Conservation (phyloP, 2,329 filamentous ascomycete genomes). For the Lojkania enalia region DNA sequence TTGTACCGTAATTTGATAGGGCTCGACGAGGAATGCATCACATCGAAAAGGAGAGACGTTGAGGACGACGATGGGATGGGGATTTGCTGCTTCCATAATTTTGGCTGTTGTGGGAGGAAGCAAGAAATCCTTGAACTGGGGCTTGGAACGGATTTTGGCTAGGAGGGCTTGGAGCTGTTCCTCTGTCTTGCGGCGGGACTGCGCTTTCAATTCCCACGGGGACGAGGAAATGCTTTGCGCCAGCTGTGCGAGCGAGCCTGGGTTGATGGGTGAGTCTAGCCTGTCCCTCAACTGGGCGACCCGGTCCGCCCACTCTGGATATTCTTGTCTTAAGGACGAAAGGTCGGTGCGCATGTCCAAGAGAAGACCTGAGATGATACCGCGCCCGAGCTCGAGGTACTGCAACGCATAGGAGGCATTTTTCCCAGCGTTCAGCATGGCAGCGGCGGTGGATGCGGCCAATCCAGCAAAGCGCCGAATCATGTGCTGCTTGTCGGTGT, state of each 20-base stretch:
- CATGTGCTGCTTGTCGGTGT: conserved; percentile 2
- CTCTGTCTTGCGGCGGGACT: neutral
- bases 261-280: conserved; percentile 1
- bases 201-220: too few relatives aligned
- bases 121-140: conserved; percentile 4
- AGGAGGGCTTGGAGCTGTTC: neutral
- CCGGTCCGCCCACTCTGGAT: conserved; percentile 1
- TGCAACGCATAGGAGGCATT: neutral
- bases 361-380: conserved; percentile 5
- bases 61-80: conserved; percentile 5
- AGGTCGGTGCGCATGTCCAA: conserved; percentile 2
- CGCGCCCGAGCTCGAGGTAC: conserved; percentile 4
- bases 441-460: neutral
- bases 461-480: conserved; percentile 6
- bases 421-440: conserved; percentile 3
- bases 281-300: neutral
- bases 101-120: neutral
- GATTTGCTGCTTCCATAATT: conserved; percentile 1
- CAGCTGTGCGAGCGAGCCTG: too few relatives aligned
- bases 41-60: conserved; percentile 3
- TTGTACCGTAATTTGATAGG: neutral
- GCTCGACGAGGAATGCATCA: conserved; percentile 7
- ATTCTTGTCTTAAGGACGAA: neutral
- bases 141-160: conserved; percentile 1
- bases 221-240: too few relatives aligned